A percentile compares a stretch with the other conserved stretches of the same genome.
phyloP scores from a whole-genome alignment of 768 basidiomycete genomes.

The Tricholoma furcatifolium region DNA sequence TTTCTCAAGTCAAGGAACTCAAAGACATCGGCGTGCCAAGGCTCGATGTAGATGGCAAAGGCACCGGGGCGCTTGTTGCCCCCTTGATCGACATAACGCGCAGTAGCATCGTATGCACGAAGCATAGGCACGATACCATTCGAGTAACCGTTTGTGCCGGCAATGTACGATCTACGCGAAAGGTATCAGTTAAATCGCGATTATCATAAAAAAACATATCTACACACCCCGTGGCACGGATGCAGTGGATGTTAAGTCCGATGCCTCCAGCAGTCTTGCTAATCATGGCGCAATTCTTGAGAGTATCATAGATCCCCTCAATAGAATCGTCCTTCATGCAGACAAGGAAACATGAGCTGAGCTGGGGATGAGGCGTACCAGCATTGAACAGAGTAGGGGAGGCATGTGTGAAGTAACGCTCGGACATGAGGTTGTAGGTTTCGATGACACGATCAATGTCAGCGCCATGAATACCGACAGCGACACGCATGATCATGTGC shows the following conservation, averaged over 20 bases:
- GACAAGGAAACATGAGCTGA: conserved; percentile 96
- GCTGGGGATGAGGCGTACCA: conserved; percentile 92
- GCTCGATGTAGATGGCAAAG: conserved; percentile 97
- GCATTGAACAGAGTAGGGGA: conserved; percentile 98
- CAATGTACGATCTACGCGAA: conserved; percentile 83
- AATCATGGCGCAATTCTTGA: conserved; percentile 98
- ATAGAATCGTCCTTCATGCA: conserved; percentile 99
- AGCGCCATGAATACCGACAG: conserved; percentile 91
- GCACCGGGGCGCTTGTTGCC: conserved; percentile 99
- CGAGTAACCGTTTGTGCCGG: conserved; percentile 98
- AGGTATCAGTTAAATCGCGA: neutral
- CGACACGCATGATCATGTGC: conserved; percentile 99
- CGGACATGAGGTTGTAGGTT: conserved; percentile 96
- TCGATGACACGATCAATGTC: conserved; percentile 89
- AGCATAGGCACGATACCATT: conserved; percentile 99
- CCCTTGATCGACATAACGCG: conserved; percentile 98
- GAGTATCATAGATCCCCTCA: conserved; percentile 97
- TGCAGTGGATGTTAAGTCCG: conserved; percentile 93
- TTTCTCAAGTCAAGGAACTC: conserved; percentile 97
- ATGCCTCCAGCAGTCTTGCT: conserved; percentile 99
- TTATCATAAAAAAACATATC: neutral
- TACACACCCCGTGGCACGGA: conserved; percentile 88
- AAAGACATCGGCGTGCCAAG: conserved; percentile 97
- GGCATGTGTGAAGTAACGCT: conserved; percentile 97
- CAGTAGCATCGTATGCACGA: conserved; percentile 95